Percentiles rank a stretch among this genome's conserved stretches.
phyloP scores from a whole-genome alignment of 129 eudicot genomes.

The Lactuca sativa region DNA sequence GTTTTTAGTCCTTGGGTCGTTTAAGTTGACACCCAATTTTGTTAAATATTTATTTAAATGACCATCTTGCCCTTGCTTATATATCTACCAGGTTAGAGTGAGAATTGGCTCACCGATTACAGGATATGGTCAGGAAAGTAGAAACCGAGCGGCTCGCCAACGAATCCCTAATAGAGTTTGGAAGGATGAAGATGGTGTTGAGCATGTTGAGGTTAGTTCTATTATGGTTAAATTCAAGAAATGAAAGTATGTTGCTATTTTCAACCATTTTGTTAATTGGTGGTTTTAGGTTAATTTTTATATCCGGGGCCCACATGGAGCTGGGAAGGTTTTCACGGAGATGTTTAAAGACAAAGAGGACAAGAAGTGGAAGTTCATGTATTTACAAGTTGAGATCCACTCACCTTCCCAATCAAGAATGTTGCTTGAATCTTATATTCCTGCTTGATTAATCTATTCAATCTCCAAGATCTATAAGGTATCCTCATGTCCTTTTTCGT shows the following conservation, averaged over 20 bases:
- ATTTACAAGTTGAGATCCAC: slow-evolving; percentile 69
- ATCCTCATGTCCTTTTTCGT: not conserved
- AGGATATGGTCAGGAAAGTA: slow-evolving; percentile 89
- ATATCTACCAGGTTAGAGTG: slow-evolving; percentile 55
- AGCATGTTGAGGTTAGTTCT: slow-evolving; percentile 71
- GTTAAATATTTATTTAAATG: too few species aligned
- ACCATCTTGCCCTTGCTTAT: not conserved
- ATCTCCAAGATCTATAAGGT: slow-evolving; percentile 19
- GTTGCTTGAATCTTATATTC: slow-evolving; percentile 86
- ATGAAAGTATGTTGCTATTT: too few species aligned
- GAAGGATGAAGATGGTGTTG: slow-evolving; percentile 86
- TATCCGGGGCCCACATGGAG: slow-evolving; percentile 92
- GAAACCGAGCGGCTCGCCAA: slow-evolving; percentile 93
- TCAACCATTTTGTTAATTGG: not conserved
- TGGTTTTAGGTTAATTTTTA: slow-evolving; percentile 65
- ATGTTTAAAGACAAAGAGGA: slow-evolving; percentile 87
- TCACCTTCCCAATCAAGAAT: slow-evolving; percentile 71
- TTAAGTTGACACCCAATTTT: too few species aligned
- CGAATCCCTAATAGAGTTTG: slow-evolving; percentile 67
- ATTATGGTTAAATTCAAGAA: not conserved
- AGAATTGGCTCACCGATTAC: slow-evolving; percentile 87
- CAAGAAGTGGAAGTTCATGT: slow-evolving; percentile 86
- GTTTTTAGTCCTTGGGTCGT: not conserved
- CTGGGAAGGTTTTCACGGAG: slow-evolving; percentile 65
- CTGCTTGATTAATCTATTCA: slow-evolving; percentile 41